Percentiles rank a stretch among this genome's conserved stretches.
These are phyloP conservation scores for Colletotrichum gigasporum DNA, from an alignment of 2,329 filamentous ascomycete genomes.

Conservation along the genomic window DNA sequence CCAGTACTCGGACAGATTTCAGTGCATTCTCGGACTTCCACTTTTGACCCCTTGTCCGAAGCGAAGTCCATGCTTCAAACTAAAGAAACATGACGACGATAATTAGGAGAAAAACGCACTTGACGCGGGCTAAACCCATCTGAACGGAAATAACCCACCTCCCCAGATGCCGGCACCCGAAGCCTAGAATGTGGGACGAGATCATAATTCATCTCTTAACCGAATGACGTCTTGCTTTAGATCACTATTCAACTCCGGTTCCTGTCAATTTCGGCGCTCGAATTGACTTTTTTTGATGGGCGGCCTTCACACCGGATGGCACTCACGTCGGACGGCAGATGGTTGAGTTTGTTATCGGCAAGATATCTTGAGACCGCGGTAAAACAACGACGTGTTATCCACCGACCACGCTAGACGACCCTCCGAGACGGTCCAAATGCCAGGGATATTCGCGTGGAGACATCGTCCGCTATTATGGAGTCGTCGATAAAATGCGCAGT, in stretches of 20 bases:
- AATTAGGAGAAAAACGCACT: background rate
- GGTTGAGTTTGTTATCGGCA: too few species aligned
- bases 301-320: too few species aligned
- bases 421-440: background rate
- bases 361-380: background rate
- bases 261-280: too few species aligned
- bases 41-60: background rate
- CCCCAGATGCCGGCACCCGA: too few species aligned
- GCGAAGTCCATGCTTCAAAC: background rate
- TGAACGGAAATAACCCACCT: background rate
- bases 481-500: background rate
- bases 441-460: background rate
- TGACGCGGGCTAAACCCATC: background rate
- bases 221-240: too few species aligned
- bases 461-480: background rate
- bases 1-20: slow-evolving; percentile 3
- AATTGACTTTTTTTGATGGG: too few species aligned
- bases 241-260: too few species aligned
- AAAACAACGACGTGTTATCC: background rate
- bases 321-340: too few species aligned
- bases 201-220: too few species aligned
- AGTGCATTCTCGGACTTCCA: background rate
- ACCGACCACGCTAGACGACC: background rate
- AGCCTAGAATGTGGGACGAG: too few species aligned
- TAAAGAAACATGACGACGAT: background rate